Conservation (phyloP, 2,329 filamentous ascomycete genomes). For the Aphanoascus verrucosus region DNA sequence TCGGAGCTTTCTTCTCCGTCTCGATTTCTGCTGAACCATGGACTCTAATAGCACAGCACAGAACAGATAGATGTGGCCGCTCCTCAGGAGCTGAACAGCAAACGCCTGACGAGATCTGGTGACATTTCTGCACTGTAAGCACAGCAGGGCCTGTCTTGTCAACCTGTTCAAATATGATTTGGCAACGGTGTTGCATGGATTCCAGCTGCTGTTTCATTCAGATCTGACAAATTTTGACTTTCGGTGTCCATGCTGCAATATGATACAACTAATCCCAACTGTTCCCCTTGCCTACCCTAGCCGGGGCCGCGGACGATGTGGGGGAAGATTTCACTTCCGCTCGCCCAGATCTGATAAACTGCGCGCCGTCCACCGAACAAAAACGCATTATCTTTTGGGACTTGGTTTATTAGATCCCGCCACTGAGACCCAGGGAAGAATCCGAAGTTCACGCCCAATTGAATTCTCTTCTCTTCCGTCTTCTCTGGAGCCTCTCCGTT, state of each 20-base stretch:
- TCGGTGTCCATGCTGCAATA: conserved; percentile 4
- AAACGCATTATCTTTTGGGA: neutral
- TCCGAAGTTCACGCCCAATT: no score
- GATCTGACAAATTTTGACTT: conserved; percentile 2
- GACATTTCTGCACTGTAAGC: neutral
- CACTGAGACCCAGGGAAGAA: conserved; percentile 5
- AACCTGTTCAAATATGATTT: neutral
- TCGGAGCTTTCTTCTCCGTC: conserved; percentile 1
- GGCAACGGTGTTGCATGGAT: neutral
- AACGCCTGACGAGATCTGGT: neutral
- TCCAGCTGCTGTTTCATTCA: neutral
- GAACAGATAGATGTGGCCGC: no score
- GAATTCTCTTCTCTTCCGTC: neutral
- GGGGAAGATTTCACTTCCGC: conserved; percentile 8
- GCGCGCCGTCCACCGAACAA: neutral
- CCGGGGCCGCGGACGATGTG: conserved; percentile 9
- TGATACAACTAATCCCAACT: no score
- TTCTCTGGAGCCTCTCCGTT: neutral
- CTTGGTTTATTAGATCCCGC: conserved; percentile 7
- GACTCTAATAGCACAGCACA: neutral
- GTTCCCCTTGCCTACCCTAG: conserved; percentile 7
- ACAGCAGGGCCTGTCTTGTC: neutral
- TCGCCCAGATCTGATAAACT: conserved; percentile 11
- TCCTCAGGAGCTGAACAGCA: neutral
- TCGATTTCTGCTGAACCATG: neutral